A percentile compares a stretch with the other conserved stretches of the same genome.
These are phyloP conservation scores for Helichrysum umbraculigerum DNA, from an alignment of 129 eudicot genomes.

Conservation along the genomic window DNA sequence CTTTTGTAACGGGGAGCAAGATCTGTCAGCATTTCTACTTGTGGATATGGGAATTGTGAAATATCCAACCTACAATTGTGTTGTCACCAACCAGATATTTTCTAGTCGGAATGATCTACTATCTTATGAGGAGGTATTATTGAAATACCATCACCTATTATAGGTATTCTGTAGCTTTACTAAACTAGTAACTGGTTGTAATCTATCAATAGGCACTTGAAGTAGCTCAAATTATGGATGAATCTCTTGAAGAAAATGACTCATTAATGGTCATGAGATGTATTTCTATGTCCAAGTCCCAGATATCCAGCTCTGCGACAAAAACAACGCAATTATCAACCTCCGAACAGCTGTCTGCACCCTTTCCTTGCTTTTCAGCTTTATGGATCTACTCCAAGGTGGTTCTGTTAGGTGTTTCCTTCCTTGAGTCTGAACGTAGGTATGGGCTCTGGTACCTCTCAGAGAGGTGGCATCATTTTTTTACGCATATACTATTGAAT, in stretches of 20 bases:
- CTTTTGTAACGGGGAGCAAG: conserved; percentile 91
- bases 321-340: conserved; percentile 30
- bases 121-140: conserved; percentile 82
- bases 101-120: conserved; percentile 63
- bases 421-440: conserved; percentile 79
- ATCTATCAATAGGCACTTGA: conserved; percentile 77
- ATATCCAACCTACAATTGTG: conserved; percentile 84
- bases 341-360: conserved; percentile 34
- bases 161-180: conserved; percentile 27
- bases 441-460: conserved; percentile 25
- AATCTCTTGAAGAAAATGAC: conserved; percentile 68
- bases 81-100: conserved; percentile 56
- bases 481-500: not conserved
- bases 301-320: conserved; percentile 36
- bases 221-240: conserved; percentile 92
- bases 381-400: conserved; percentile 89
- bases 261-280: conserved; percentile 60
- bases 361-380: conserved; percentile 67
- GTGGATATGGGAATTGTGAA: conserved; percentile 85
- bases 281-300: conserved; percentile 68
- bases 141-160: not conserved
- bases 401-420: conserved; percentile 81
- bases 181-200: conserved; percentile 6
- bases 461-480: not conserved
- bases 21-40: conserved; percentile 82